Evolutionary conservation across 352 stramenopile genomes (phyloP), one percentile per base, ranked within the genome.

Genomic region (Globisporangium solare): DNA sequence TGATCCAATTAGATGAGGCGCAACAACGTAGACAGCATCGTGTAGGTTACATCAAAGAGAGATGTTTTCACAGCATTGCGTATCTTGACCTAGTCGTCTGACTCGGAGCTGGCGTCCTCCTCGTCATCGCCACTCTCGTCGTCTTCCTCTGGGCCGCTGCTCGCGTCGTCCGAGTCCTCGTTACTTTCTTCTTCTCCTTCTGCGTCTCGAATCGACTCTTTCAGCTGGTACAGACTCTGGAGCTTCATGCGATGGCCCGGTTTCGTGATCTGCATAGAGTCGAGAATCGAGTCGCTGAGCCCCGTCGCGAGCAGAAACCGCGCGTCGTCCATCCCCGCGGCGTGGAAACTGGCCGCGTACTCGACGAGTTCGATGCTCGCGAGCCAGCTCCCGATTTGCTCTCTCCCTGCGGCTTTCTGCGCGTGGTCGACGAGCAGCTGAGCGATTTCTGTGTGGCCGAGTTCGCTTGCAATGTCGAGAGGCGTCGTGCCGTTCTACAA

Each of bases 221-320:
- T 71, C 5, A 93, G 67, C 24, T 79, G 63, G 41, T 90, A 94
- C 32, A 92, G 61, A 51, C 49, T 73, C 52, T 73, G 47, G 4
- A 92, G 67, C 56, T 92, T 94, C 18, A 75, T 67, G 15, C 79
- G 79, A 22, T 94, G 85, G 0, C 85, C 85, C 20, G 71, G 68
- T 54, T 89, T 92, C 15, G 68, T 43, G 39, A 94, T 83, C 5
- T 76, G 58, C 61, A 94, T 84, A 20, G 65, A 57, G 49, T 89
- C 74, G 20, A 92, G 50, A 18, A 65, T 71, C 11, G 61, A 67
- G 1, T 90, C 70, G 42, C 62, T 70, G 14, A 94, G 63, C 7
- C 79, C 74, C 8, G 61, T 64, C 17, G 64, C 27, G 0, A 85
- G 61, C 21, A 93, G 32, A 45, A 92, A 94, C 3, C 62, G 57